A percentile compares a stretch with the other conserved stretches of the same genome.
phyloP scores from a whole-genome alignment of 306 rosid genomes.

The Notholithocarpus densiflorus region DNA sequence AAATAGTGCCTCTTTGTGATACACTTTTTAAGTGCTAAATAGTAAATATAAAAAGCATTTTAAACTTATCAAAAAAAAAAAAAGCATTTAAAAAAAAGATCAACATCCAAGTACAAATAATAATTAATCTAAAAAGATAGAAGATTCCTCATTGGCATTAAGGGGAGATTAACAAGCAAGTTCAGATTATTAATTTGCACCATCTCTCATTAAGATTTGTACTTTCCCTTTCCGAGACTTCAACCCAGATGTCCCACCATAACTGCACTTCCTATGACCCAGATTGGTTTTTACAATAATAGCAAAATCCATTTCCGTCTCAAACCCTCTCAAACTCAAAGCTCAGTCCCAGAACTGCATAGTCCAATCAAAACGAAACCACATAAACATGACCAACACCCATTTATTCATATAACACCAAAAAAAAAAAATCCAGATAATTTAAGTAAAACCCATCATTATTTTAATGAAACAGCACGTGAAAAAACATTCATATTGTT shows the following conservation, averaged over 20 bases:
- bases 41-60: no score
- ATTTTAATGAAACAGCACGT: background rate
- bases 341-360: background rate
- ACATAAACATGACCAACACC: background rate
- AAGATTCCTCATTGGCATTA: background rate
- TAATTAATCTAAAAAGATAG: no score
- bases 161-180: background rate
- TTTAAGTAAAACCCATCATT: background rate
- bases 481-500: background rate
- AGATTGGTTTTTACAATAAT: no score
- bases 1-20: background rate
- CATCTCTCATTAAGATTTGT: background rate
- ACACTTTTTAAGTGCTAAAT: no score
- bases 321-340: background rate
- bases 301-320: background rate
- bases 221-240: background rate
- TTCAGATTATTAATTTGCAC: background rate
- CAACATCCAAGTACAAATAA: background rate
- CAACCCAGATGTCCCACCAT: background rate
- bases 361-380: background rate
- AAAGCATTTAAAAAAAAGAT: background rate
- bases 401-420: background rate
- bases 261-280: background rate
- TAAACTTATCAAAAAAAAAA: no score
- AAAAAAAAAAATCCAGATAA: background rate